Evolutionary conservation across 139 green algal species (phyloP), one percentile per base, ranked within the genome.

Genomic region (Chlorella sp.): DNA sequence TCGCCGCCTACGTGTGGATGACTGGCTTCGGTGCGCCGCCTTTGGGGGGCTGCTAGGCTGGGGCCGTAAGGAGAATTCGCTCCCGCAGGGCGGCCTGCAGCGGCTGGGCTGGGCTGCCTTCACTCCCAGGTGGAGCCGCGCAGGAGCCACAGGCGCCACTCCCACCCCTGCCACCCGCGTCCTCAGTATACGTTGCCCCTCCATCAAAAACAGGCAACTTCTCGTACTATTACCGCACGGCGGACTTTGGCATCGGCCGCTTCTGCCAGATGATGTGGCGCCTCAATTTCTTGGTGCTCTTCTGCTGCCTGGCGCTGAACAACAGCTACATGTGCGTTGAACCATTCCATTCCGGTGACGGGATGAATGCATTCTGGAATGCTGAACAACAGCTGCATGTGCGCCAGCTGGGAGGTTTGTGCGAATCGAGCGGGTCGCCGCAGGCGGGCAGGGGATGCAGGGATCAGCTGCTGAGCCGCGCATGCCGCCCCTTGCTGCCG

Each of bases 1-100:
- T 99, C 82, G 96, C 96, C 3, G 94, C 89, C 20, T 99, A 99
- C 87, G 96, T 99, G 41, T 99, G 96, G 96, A 98, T 99, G 96
- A 99, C 96, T 1, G 96, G 96, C 38, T 99, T 94, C 80, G 96
- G 77, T 83, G 77, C 44, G 72, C 17, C 14, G 72, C 0, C 14
- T n/a, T 2, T 0, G 30, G 36, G 13, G 73, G 4, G 44, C 19
- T 6, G 67, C 67, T 73, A 32, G 40, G 38, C 19, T 22, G 36
- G 16, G 38, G 20, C 36, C 38, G n/a, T n/a, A n/a, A n/a, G n/a
- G n/a, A n/a, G n/a, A n/a, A n/a, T n/a, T n/a, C n/a, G n/a, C n/a
- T n/a, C n/a, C n/a, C n/a, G n/a, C n/a, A n/a, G n/a, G n/a, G n/a
- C n/a, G n/a, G n/a, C n/a, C n/a, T n/a, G n/a, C n/a, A n/a, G n/a